These are phyloP conservation scores for Wickerhamomyces sp. DNA, from an alignment of 1,139 yeast genomes.

Conservation along the genomic window DNA sequence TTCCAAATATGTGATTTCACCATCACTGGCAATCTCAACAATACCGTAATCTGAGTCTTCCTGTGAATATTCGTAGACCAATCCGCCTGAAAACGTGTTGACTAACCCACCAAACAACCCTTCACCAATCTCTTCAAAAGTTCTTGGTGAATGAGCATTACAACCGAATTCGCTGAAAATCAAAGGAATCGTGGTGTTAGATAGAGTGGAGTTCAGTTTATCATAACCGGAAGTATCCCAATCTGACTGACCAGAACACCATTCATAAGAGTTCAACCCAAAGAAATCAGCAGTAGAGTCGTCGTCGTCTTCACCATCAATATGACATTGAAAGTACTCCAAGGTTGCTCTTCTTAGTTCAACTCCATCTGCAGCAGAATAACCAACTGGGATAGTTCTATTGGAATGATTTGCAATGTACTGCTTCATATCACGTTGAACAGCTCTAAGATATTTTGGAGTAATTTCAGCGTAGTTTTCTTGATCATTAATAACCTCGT, in stretches of 20 bases:
- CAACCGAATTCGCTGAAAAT: conserved; percentile 87
- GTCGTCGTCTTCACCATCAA: conserved; percentile 45
- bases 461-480: conserved; percentile 54
- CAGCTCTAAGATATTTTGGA: conserved; percentile 78
- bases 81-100: conserved; percentile 65
- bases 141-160: conserved; percentile 56
- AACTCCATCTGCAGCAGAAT: conserved; percentile 84
- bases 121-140: conserved; percentile 64
- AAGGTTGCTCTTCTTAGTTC: conserved; percentile 70
- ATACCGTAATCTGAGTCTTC: conserved; percentile 69
- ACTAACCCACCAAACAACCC: conserved; percentile 49
- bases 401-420: conserved; percentile 65
- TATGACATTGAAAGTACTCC: conserved; percentile 75
- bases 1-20: conserved; percentile 36
- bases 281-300: conserved; percentile 76
- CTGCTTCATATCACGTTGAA: conserved; percentile 84
- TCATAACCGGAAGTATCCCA: conserved; percentile 71
- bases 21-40: conserved; percentile 45
- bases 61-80: conserved; percentile 70
- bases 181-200: conserved; percentile 68
- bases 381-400: conserved; percentile 84
- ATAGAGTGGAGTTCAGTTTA: conserved; percentile 51
- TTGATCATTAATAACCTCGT: conserved; percentile 83
- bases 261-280: conserved; percentile 86
- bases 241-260: conserved; percentile 76